Conservation (phyloP, 306 rosid genomes). For the Mucuna pruriens region DNA sequence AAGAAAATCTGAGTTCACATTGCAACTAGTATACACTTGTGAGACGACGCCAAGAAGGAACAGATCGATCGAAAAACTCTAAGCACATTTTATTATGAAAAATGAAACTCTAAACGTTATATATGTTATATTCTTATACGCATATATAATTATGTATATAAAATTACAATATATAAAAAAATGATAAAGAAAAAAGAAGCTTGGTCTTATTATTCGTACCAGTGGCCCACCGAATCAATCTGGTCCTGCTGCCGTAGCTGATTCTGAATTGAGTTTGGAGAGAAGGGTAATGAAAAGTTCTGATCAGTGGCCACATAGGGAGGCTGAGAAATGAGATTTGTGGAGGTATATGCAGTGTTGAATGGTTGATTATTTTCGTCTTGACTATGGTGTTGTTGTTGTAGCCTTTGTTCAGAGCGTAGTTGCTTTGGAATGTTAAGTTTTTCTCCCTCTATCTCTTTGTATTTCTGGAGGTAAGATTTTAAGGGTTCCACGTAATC, state of each 20-base stretch:
- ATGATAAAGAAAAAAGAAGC: neutral
- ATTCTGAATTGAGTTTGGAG: constrained; percentile 61
- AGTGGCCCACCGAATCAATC: constrained; percentile 43
- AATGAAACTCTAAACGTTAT: neutral
- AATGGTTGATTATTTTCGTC: constrained; percentile 43
- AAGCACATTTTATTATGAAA: neutral
- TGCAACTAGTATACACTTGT: neutral
- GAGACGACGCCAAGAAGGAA: neutral
- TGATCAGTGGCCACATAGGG: constrained; percentile 61
- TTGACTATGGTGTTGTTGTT: constrained; percentile 37
- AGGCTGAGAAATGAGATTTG: constrained; percentile 55
- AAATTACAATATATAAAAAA: constrained; percentile 30
- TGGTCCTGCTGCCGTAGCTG: constrained; percentile 66
- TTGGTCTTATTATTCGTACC: constrained; percentile 47
- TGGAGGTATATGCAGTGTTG: constrained; percentile 54
- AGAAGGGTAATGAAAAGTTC: constrained; percentile 56
- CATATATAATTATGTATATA: neutral
- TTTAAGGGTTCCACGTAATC: constrained; percentile 66
- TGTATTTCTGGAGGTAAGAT: constrained; percentile 66
- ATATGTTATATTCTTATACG: constrained; percentile 23
- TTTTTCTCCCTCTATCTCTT: constrained; percentile 75
- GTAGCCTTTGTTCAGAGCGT: constrained; percentile 41
- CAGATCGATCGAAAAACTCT: too few species aligned
- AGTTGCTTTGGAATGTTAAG: constrained; percentile 64
- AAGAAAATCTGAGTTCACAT: neutral